phyloP scores from a whole-genome alignment of 495 filamentous ascomycete genomes.

The Venustampulla echinocandica region DNA sequence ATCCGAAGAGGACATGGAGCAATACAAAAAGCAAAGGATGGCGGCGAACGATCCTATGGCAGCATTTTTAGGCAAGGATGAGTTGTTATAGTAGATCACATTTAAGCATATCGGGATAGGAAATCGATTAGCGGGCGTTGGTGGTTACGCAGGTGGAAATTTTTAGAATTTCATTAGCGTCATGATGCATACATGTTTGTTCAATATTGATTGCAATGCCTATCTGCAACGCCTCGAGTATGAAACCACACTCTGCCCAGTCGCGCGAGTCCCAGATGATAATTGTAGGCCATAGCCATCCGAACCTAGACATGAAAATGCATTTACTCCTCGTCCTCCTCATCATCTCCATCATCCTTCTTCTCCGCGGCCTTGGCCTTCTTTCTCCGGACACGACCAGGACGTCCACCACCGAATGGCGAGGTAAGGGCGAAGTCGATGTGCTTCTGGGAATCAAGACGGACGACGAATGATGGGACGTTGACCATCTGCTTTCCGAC shows the following conservation, averaged over 20 bases:
- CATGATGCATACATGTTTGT: not conserved
- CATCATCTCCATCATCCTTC: slow-evolving; percentile 75
- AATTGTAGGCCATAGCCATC: slow-evolving; percentile 10
- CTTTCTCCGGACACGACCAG: slow-evolving; percentile 96
- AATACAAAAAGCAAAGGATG: slow-evolving; percentile 63
- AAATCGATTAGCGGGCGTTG: not conserved
- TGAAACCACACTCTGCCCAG: slow-evolving; percentile 11
- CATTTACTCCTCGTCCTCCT: slow-evolving; percentile 65
- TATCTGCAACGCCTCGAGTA: slow-evolving; percentile 15
- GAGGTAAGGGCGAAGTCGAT: slow-evolving; percentile 98
- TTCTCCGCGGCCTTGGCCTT: slow-evolving; percentile 93
- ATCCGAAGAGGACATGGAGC: slow-evolving; percentile 74
- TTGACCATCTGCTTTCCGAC: slow-evolving; percentile 99
- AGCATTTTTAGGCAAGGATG: slow-evolving; percentile 56
- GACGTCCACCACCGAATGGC: slow-evolving; percentile 94
- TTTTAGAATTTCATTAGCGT: not conserved
- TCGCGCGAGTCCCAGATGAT: slow-evolving; percentile 5
- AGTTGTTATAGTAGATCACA: slow-evolving; percentile 17
- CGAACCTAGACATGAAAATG: not conserved
- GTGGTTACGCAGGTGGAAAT: not conserved
- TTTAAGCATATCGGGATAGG: not conserved
- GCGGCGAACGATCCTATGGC: slow-evolving; percentile 81
- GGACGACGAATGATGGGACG: slow-evolving; percentile 97
- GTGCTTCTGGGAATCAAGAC: slow-evolving; percentile 99
- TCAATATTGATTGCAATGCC: slow-evolving; percentile 2